Evolutionary conservation across 495 filamentous ascomycete species (phyloP).

Genomic region (Penicillium robsamsonii): DNA sequence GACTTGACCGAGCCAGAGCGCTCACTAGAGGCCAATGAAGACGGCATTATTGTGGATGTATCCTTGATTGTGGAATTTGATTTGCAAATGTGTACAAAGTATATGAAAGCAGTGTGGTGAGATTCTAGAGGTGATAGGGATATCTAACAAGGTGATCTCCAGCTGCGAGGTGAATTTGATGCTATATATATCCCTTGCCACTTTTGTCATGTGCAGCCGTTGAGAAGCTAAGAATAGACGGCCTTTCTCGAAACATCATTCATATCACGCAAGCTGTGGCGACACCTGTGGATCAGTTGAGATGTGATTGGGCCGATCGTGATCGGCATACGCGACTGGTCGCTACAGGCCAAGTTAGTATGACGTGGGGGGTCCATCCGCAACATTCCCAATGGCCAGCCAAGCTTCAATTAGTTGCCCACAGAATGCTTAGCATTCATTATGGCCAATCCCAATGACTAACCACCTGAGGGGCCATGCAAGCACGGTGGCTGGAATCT

Average conservation of each 20-base stretch:
- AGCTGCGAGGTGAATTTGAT: background rate
- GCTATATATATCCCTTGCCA: slow-evolving; percentile 10
- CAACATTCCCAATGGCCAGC: slow-evolving; percentile 16
- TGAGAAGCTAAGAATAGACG: slow-evolving; percentile 26
- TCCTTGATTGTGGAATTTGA: background rate
- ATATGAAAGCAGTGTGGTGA: background rate
- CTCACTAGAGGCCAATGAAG: slow-evolving; percentile 29
- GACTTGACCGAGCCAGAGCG: slow-evolving; percentile 30
- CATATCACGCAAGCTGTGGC: slow-evolving; percentile 28
- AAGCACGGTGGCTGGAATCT: slow-evolving; percentile 27
- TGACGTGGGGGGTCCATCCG: slow-evolving; percentile 20
- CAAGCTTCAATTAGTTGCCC: slow-evolving; percentile 5
- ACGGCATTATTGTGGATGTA: slow-evolving; percentile 20
- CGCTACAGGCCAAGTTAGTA: slow-evolving; percentile 17
- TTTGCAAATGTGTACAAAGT: background rate
- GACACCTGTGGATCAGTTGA: slow-evolving; percentile 8
- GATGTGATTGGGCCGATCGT: slow-evolving; percentile 21
- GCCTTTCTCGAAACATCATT: slow-evolving; percentile 2
- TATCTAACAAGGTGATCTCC: background rate
- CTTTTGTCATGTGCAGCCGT: background rate
- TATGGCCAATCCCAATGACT: slow-evolving; percentile 16
- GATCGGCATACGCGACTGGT: slow-evolving; percentile 16
- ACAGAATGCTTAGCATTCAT: slow-evolving; percentile 30
- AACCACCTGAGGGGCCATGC: slow-evolving; percentile 16
- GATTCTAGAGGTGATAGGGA: background rate